These are phyloP conservation scores for Choanephora cucurbitarum DNA, from an alignment of 371 early-diverging fungal species.

Conservation along the genomic window DNA sequence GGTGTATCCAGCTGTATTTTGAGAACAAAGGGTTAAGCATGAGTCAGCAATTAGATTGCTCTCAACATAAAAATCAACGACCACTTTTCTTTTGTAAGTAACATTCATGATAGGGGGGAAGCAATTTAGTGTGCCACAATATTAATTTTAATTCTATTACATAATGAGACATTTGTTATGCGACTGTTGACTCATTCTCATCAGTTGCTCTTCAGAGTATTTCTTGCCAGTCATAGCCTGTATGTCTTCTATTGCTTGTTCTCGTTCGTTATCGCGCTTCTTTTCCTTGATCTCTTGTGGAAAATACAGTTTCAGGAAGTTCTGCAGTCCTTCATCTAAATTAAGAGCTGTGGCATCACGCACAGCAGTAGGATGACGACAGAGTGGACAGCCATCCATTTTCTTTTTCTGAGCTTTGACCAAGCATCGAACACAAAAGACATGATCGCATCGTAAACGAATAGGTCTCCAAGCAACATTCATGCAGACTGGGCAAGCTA, in stretches of 20 bases:
- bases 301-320: conserved; percentile 71
- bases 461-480: conserved; percentile 74
- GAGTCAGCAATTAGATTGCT: too few species aligned
- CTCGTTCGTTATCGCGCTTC: conserved; percentile 61
- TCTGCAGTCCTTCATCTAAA: conserved; percentile 62
- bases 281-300: conserved; percentile 73
- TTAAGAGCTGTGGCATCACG: conserved; percentile 59
- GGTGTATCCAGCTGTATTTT: too few species aligned
- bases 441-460: conserved; percentile 67
- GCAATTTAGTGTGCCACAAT: not conserved
- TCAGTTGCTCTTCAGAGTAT: conserved; percentile 41
- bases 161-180: conserved; percentile 39
- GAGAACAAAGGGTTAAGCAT: too few species aligned
- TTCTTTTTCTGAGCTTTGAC: conserved; percentile 65
- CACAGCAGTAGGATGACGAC: conserved; percentile 63
- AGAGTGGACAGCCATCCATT: conserved; percentile 70
- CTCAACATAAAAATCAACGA: too few species aligned
- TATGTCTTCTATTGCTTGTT: conserved; percentile 65
- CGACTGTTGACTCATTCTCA: conserved; percentile 31
- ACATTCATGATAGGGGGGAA: too few species aligned
- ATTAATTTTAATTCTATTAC: conserved; percentile 25
- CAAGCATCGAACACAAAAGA: conserved; percentile 75
- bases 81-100: too few species aligned
- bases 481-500: conserved; percentile 7
- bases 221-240: conserved; percentile 55